Base-by-base conservation (phyloP, 129 eudicot genomes). In the Chrysanthemum makinoi region DNA sequence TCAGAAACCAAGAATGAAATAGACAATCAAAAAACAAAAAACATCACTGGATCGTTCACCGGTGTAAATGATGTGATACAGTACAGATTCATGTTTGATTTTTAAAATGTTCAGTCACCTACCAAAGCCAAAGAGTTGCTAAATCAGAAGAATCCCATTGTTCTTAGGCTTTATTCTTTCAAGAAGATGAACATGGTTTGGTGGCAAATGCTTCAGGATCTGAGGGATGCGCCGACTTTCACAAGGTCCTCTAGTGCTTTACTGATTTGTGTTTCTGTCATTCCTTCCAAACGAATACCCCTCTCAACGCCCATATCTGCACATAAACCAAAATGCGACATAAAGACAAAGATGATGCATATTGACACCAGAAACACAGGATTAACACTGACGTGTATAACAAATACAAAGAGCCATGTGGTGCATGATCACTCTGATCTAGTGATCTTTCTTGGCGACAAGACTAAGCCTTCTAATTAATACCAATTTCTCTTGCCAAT, bases 251-350 rank as follows among this genome's bases (percentile, higher is more conserved):
- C 82, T 7, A 93, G 78, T 67, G 90, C 88, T 64, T 85, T 87
- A 12, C 85, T 80, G 46, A 93, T 93, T 73, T 93, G 92, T 28
- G 80, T 73, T 74, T 93, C 95, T 0, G 83, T 59, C 91, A 93
- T 83, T 65, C 98, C 96, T 72, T 87, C 96, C 80, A 93, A 80
- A 14, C 86, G 88, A 16, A 93, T 73, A 7, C 96, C 95, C 83
- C 90, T 89, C 78, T 93, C 98, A 3, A 89, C 88, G 43, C 98
- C 96, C 91, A 81, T 72, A 53, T 89, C 98, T 89, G 83, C 56
- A 58, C 72, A 81, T 10, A 65, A 53, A 71, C 66, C 60, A 72
- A 64, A 17, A 58, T 35, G 44, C 9, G 44, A 6, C 44, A 35
- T 35, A 35, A 35, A 35, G 44, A 35, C 44, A 35, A 4, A 5